phyloP scores from a whole-genome alignment of 1,284 basidiomycete genomes.

The Tilletiaria anomala region DNA sequence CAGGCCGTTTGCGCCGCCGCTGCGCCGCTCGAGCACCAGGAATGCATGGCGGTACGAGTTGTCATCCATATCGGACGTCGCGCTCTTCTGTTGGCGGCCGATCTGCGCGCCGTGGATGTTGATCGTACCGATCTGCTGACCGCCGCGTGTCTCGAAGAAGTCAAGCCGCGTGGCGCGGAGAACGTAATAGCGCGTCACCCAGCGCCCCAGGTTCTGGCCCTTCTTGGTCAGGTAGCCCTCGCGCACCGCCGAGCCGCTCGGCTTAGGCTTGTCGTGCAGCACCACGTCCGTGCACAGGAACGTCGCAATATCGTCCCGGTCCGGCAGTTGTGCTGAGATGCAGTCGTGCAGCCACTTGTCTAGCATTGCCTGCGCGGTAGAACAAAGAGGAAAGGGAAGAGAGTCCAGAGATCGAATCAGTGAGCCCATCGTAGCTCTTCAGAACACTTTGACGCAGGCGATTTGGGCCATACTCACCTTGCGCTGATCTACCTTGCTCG shows the following conservation, averaged over 20 bases:
- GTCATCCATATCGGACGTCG: constrained; percentile 50
- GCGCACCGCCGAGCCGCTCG: constrained; percentile 65
- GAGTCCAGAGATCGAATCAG: constrained; percentile 8
- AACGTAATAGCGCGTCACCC: constrained; percentile 70
- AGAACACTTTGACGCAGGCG: too few species aligned
- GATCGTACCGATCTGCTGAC: constrained; percentile 76
- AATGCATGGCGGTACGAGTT: constrained; percentile 93
- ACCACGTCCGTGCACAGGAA: constrained; percentile 84
- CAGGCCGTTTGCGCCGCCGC: constrained; percentile 14
- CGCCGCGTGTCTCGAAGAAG: constrained; percentile 81
- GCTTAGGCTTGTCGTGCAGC: too few species aligned
- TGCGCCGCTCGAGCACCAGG: constrained; percentile 76
- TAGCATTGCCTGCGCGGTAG: constrained; percentile 51
- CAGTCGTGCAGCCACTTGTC: constrained; percentile 79
- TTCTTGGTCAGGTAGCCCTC: constrained; percentile 93
- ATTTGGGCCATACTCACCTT: constrained; percentile 20
- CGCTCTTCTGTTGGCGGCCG: constrained; percentile 48
- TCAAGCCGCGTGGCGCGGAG: constrained; percentile 66
- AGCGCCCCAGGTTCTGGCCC: constrained; percentile 82
- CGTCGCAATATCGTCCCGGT: constrained; percentile 74
- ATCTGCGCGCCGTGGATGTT: constrained; percentile 74
- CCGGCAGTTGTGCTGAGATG: constrained; percentile 59
- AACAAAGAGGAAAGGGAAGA: constrained; percentile 3
- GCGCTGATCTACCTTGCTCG: constrained; percentile 76
- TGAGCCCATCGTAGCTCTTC: not conserved